Percentiles rank a stretch among this genome's conserved stretches.
These are phyloP conservation scores for Beauveria australis DNA, from an alignment of 2,329 filamentous ascomycete genomes.

Conservation along the genomic window DNA sequence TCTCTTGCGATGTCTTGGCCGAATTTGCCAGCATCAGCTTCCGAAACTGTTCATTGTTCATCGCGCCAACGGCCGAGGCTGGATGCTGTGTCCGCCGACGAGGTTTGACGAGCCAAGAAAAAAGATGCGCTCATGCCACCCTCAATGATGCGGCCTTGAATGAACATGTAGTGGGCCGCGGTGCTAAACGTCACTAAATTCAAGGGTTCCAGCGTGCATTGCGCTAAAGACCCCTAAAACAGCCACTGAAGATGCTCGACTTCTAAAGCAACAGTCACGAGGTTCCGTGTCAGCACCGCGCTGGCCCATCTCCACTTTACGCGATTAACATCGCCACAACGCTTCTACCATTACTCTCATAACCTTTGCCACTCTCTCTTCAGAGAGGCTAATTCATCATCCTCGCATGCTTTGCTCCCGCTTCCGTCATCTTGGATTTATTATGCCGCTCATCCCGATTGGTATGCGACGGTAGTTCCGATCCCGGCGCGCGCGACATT, in stretches of 20 bases:
- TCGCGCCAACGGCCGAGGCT: conserved; percentile 27
- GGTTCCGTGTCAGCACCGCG: conserved; percentile 31
- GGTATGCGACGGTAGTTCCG: not conserved
- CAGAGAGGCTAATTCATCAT: not conserved
- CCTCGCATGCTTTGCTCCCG: not conserved
- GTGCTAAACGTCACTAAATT: not conserved
- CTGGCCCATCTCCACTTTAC: conserved; percentile 26
- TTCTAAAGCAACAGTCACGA: conserved; percentile 23
- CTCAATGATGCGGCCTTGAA: not conserved
- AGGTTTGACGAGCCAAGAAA: not conserved
- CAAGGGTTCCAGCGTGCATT: not conserved
- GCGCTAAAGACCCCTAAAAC: not conserved
- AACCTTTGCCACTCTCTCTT: not conserved
- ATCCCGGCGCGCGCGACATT: not conserved
- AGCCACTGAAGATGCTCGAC: not conserved
- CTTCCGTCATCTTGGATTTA: no score
- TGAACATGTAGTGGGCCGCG: not conserved
- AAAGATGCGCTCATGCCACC: not conserved
- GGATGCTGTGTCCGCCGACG: not conserved
- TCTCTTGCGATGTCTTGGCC: conserved; percentile 29
- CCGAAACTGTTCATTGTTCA: conserved; percentile 96
- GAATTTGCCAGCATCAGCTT: conserved; percentile 56
- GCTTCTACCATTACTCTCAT: not conserved
- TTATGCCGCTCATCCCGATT: not conserved
- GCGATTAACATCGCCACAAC: conserved; percentile 18